Percentiles rank a stretch among this genome's conserved stretches.
phyloP scores from a whole-genome alignment of 495 filamentous ascomycete species.

The Copromyces sp. region DNA sequence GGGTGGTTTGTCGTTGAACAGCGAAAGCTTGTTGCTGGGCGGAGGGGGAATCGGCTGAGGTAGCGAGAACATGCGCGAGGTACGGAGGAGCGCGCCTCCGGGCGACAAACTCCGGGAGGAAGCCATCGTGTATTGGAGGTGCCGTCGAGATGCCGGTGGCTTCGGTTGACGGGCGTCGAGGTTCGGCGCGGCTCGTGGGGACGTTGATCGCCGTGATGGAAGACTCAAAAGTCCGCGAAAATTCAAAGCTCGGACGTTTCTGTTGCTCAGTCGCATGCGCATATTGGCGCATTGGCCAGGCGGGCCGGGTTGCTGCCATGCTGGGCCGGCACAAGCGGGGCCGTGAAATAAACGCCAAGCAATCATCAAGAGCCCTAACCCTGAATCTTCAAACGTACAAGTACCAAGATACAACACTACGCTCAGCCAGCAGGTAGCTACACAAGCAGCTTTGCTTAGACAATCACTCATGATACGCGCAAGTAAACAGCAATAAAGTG shows the following conservation, averaged over 20 bases:
- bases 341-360: not conserved
- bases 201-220: not conserved
- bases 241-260: not conserved
- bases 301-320: not conserved
- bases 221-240: not conserved
- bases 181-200: not conserved
- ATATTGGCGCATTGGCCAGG: not conserved
- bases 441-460: not conserved
- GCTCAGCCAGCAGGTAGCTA: not conserved
- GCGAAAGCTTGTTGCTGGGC: conserved; percentile 21
- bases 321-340: not conserved
- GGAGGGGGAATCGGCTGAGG: conserved; percentile 41
- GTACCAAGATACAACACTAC: not conserved
- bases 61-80: conserved; percentile 49
- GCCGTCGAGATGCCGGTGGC: conserved; percentile 3
- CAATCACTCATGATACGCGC: not conserved
- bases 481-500: not conserved
- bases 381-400: not conserved
- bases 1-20: conserved; percentile 42
- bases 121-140: conserved; percentile 13
- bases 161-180: not conserved
- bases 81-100: conserved; percentile 47
- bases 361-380: not conserved
- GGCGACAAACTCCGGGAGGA: conserved; percentile 40
- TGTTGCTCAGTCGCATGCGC: not conserved